Evolutionary conservation across 2,329 filamentous ascomycete genomes (phyloP).

Genomic region (Tolypocladium nubicola): DNA sequence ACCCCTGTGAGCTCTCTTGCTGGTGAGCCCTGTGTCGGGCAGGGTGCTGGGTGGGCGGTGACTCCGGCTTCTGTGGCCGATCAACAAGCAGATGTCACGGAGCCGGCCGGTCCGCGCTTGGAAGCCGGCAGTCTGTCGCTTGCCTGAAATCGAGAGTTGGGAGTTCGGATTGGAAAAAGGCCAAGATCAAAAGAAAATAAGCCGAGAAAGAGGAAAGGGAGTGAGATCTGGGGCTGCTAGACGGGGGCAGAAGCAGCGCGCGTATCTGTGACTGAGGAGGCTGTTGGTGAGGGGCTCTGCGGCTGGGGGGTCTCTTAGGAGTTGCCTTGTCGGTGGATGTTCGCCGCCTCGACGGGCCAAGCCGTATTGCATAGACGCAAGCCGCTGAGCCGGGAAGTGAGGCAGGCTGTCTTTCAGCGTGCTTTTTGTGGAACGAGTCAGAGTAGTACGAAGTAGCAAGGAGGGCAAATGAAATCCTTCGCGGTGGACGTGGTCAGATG

Average conservation of each 20-base stretch:
- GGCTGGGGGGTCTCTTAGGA: neutral
- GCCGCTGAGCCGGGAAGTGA: conserved; percentile 2
- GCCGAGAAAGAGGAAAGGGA: neutral
- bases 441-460: neutral
- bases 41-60: neutral
- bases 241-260: neutral
- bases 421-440: neutral
- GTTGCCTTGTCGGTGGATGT: neutral
- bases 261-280: neutral
- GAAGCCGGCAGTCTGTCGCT: neutral
- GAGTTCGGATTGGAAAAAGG: neutral
- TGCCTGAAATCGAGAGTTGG: neutral
- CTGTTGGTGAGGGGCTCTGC: neutral
- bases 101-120: neutral
- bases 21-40: neutral
- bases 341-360: neutral
- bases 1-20: neutral
- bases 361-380: conserved; percentile 3
- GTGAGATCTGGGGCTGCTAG: neutral
- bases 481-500: neutral
- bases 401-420: conserved; percentile 4
- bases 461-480: neutral
- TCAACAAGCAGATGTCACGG: neutral
- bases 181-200: neutral
- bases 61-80: neutral